Conservation (phyloP, 2,329 filamentous ascomycete species). For the Ophiognomonia clavigignenti-juglandacearum region DNA sequence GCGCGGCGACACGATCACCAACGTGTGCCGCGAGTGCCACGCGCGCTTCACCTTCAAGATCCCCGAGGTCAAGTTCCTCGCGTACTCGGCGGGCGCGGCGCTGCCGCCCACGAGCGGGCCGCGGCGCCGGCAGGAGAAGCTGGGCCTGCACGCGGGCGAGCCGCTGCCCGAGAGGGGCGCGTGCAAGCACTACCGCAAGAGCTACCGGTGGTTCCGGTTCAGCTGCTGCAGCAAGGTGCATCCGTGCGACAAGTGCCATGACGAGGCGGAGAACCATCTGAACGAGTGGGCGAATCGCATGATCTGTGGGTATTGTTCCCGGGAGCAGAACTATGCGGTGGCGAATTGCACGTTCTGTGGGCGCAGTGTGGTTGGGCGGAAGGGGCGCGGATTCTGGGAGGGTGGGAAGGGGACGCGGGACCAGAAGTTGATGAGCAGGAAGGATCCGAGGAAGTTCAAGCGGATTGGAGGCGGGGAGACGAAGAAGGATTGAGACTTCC, state of each 20-base stretch:
- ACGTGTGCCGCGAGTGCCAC: constrained; percentile 77
- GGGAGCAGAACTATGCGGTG: constrained; percentile 74
- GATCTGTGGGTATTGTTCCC: constrained; percentile 75
- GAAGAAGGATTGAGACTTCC: constrained; percentile 22
- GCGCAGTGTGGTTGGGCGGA: constrained; percentile 60
- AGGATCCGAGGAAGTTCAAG: constrained; percentile 71
- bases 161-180: constrained; percentile 48
- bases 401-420: constrained; percentile 79
- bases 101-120: constrained; percentile 29
- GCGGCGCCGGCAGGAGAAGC: constrained; percentile 44
- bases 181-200: constrained; percentile 54
- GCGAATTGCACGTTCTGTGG: constrained; percentile 74
- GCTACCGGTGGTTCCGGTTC: constrained; percentile 62
- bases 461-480: constrained; percentile 43
- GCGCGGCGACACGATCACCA: constrained; percentile 66
- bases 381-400: constrained; percentile 75
- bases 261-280: constrained; percentile 63
- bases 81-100: constrained; percentile 54
- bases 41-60: constrained; percentile 75
- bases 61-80: constrained; percentile 72
- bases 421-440: constrained; percentile 64
- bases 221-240: constrained; percentile 56
- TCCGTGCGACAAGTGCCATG: constrained; percentile 70
- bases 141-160: constrained; percentile 53
- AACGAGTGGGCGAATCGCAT: constrained; percentile 81